Evolutionary conservation across 441 rosid species (phyloP).

Genomic region (Adansonia grandidieri): DNA sequence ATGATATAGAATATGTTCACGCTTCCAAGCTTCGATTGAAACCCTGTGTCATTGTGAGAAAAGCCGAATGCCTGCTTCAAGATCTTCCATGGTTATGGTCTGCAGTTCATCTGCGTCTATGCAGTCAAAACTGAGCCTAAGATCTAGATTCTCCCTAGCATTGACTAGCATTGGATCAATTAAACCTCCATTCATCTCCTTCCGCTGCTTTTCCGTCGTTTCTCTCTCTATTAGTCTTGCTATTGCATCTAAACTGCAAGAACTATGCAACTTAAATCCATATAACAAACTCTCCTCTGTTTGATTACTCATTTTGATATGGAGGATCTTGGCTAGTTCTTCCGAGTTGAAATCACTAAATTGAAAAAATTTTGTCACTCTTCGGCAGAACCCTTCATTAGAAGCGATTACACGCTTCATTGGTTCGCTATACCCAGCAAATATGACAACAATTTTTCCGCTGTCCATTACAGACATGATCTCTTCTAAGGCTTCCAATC

Average conservation of each 20-base stretch:
- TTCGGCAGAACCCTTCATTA: conserved; percentile 95
- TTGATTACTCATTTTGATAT: conserved; percentile 83
- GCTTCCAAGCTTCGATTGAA: not conserved
- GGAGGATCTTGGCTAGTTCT: conserved; percentile 78
- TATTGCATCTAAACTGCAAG: conserved; percentile 65
- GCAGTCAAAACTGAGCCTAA: conserved; percentile 78
- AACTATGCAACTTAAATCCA: conserved; percentile 69
- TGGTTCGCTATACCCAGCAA: conserved; percentile 93
- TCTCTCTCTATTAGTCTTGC: conserved; percentile 60
- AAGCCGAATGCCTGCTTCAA: conserved; percentile 66
- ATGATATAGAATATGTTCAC: not conserved
- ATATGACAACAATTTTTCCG: conserved; percentile 86
- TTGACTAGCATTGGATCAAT: conserved; percentile 80
- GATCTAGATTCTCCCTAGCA: conserved; percentile 88
- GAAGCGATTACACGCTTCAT: conserved; percentile 94
- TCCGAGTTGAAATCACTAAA: conserved; percentile 73
- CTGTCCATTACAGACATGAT: conserved; percentile 96
- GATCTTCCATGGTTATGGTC: conserved; percentile 72
- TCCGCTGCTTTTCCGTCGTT: conserved; percentile 80
- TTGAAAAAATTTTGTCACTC: conserved; percentile 92
- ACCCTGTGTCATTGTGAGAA: conserved; percentile 38
- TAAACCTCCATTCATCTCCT: conserved; percentile 87
- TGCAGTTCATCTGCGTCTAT: conserved; percentile 64
- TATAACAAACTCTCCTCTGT: conserved; percentile 62
- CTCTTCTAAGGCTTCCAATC: conserved; percentile 94